phyloP scores from a whole-genome alignment of 805 yeast genomes.

The Candida andamanensis region DNA sequence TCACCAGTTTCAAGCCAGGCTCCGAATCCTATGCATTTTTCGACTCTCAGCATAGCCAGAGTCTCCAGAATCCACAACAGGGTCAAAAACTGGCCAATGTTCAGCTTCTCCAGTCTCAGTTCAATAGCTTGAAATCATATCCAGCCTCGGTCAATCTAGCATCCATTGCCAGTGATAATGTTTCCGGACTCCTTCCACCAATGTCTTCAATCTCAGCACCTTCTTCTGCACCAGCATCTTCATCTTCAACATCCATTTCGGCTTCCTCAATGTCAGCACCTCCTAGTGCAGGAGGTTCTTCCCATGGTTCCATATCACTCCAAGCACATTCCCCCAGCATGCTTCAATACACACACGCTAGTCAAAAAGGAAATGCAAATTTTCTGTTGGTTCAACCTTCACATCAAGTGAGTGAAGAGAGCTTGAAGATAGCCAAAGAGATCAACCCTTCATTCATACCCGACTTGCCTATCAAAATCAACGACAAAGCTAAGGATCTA shows the following conservation, averaged over 20 bases:
- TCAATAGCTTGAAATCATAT: conserved; percentile 32
- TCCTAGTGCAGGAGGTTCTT: not conserved
- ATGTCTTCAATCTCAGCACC: conserved; percentile 12
- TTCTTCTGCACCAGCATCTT: conserved; percentile 4
- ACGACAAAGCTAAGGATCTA: conserved; percentile 8
- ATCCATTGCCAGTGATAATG: conserved; percentile 34
- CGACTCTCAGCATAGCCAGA: conserved; percentile 2
- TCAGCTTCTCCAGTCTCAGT: conserved; percentile 24
- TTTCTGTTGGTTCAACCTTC: not conserved
- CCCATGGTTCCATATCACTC: too few relatives aligned
- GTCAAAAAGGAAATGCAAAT: not conserved
- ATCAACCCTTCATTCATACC: conserved; percentile 12
- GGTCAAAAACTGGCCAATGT: conserved; percentile 10
- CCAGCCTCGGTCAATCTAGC: conserved; percentile 51
- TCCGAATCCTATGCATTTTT: conserved; percentile 2
- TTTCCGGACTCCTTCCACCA: conserved; percentile 22
- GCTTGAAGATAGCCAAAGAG: conserved; percentile 5
- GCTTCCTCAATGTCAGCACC: not conserved
- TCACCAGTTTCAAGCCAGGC: conserved; percentile 4
- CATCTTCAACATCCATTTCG: conserved; percentile 1
- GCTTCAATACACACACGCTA: not conserved
- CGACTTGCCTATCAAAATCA: conserved; percentile 12
- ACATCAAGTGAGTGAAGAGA: conserved; percentile 4
- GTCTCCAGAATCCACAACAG: conserved; percentile 7
- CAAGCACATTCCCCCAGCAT: too few relatives aligned